Percentiles rank a stretch among this genome's conserved stretches.
These are phyloP conservation scores for Ceratocystis papillata DNA, from an alignment of 2,329 filamentous ascomycete genomes.

Conservation along the genomic window DNA sequence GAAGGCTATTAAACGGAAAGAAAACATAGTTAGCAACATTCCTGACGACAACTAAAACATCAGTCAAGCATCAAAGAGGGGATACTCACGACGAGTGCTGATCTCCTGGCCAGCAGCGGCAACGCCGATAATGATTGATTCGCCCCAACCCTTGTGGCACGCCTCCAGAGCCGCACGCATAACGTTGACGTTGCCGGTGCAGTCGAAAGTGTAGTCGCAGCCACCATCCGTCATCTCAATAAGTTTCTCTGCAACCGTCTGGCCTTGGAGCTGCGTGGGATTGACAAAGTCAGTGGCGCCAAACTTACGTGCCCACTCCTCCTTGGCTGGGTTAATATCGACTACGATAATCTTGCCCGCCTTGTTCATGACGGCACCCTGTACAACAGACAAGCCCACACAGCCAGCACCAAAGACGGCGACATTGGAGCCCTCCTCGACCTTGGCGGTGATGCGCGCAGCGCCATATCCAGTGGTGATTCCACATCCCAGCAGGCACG, in stretches of 20 bases:
- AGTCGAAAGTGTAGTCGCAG: conserved; percentile 98
- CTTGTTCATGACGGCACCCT: conserved; percentile 79
- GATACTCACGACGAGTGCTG: conserved; percentile 69
- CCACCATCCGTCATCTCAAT: conserved; percentile 97
- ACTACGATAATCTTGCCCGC: conserved; percentile 66
- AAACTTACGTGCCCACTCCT: conserved; percentile 87
- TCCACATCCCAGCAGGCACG: conserved; percentile 90
- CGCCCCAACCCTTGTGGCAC: conserved; percentile 98
- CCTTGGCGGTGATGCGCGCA: conserved; percentile 80
- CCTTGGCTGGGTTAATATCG: conserved; percentile 75
- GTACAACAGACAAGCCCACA: conserved; percentile 88
- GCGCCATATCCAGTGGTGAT: conserved; percentile 98
- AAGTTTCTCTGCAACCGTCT: conserved; percentile 82
- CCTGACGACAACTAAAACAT: neutral
- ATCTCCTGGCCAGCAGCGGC: conserved; percentile 95
- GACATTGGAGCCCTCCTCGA: conserved; percentile 80
- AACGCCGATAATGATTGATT: conserved; percentile 96
- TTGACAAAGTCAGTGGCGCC: conserved; percentile 96
- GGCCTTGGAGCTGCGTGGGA: conserved; percentile 60
- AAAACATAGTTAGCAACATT: conserved; percentile 25
- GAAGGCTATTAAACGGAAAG: conserved; percentile 54
- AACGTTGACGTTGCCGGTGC: conserved; percentile 91
- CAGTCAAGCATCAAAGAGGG: neutral
- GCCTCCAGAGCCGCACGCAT: conserved; percentile 94
- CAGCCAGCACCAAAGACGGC: conserved; percentile 94